Evolutionary conservation across 1,139 yeast genomes (phyloP).

Genomic region (Taphrina communis): DNA sequence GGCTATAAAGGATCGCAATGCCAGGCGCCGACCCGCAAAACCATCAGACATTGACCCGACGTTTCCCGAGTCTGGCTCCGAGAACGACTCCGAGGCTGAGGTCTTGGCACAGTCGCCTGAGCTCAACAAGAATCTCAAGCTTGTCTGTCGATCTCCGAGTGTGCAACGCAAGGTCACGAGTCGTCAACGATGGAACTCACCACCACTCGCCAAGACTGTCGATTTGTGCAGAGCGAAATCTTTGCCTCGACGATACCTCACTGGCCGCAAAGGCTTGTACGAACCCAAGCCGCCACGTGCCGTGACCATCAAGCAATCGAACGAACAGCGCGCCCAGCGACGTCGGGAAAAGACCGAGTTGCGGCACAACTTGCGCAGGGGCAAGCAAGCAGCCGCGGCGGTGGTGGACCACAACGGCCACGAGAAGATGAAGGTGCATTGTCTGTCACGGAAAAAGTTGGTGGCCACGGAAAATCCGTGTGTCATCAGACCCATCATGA

Average conservation of each 20-base stretch:
- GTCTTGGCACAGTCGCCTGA: neutral
- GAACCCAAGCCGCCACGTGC: conserved; percentile 39
- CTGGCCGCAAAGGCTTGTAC: conserved; percentile 24
- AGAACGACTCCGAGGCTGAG: conserved; percentile 25
- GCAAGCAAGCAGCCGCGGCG: neutral
- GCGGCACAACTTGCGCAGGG: conserved; percentile 29
- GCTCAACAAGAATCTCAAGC: neutral
- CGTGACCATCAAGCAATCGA: conserved; percentile 40
- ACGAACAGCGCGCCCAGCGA: conserved; percentile 38
- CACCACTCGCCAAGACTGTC: conserved; percentile 17
- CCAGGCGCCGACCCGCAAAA: conserved; percentile 30
- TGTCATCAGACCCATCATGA: conserved; percentile 37
- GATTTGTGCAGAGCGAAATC: conserved; percentile 18
- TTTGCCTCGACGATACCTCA: conserved; percentile 15
- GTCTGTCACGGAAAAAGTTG: conserved; percentile 31
- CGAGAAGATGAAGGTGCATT: conserved; percentile 38
- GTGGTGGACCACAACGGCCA: conserved; percentile 24
- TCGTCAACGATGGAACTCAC: conserved; percentile 12
- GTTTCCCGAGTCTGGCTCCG: conserved; percentile 41
- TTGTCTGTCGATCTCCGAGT: conserved; percentile 11
- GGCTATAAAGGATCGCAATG: conserved; percentile 34
- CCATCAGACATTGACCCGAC: conserved; percentile 43
- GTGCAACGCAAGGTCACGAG: neutral
- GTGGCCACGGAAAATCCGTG: conserved; percentile 34
- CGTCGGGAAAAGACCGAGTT: conserved; percentile 35